Evolutionary conservation across 2,329 filamentous ascomycete species (phyloP).

Genomic region (Monilinia aucupariae): DNA sequence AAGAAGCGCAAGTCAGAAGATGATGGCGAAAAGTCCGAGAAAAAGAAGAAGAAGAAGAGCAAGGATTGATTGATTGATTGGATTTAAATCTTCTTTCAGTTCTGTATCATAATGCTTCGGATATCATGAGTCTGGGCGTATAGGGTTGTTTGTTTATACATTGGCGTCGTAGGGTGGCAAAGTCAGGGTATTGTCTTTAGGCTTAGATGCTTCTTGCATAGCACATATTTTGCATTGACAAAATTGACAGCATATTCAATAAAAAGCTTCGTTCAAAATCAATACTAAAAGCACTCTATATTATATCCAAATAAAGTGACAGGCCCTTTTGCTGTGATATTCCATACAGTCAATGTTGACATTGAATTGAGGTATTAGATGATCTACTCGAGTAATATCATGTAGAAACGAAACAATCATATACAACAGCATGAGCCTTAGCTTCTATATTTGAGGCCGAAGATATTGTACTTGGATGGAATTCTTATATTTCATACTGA

Average conservation of each 20-base stretch:
- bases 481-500: too few species aligned
- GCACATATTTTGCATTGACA: conserved; percentile 13
- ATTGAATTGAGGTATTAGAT: not conserved
- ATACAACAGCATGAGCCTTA: not conserved
- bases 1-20: conserved; percentile 67
- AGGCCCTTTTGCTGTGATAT: not conserved
- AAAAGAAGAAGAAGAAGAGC: conserved; percentile 54
- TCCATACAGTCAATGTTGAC: not conserved
- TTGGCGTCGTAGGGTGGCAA: conserved; percentile 15
- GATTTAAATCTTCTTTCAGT: conserved; percentile 14
- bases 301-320: not conserved
- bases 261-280: conserved; percentile 11
- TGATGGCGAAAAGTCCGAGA: conserved; percentile 53
- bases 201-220: conserved; percentile 18
- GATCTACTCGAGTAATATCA: too few species aligned
- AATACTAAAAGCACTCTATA: not conserved
- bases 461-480: too few species aligned
- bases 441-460: not conserved
- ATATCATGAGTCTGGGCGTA: conserved; percentile 19
- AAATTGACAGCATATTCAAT: conserved; percentile 8
- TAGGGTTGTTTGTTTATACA: conserved; percentile 16
- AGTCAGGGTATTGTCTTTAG: conserved; percentile 17
- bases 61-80: conserved; percentile 30
- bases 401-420: not conserved
- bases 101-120: conserved; percentile 22